These are phyloP conservation scores for Ichthyophthirius multifiliis DNA, from an alignment of 169 alveolate species.

Conservation along the genomic window DNA sequence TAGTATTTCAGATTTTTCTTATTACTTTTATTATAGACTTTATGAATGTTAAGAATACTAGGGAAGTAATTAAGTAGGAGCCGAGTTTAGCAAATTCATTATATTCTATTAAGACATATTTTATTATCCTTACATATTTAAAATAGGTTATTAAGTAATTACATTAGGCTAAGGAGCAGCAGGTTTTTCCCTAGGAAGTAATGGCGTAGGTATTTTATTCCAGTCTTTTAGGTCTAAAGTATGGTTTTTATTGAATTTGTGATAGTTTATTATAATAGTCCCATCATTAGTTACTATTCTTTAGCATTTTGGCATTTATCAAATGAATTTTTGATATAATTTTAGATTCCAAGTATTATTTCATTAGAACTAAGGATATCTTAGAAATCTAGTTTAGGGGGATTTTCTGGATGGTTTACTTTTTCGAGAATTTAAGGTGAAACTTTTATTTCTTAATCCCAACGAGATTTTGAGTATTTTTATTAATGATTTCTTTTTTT, in stretches of 20 bases:
- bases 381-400: not conserved
- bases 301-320: conserved; percentile 8
- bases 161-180: not conserved
- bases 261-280: not conserved
- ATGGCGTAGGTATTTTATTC: not conserved
- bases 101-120: no score
- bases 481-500: not conserved
- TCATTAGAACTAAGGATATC: not conserved
- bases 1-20: not conserved
- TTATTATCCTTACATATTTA: not conserved
- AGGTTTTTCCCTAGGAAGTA: conserved; percentile 1
- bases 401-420: not conserved
- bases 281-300: not conserved
- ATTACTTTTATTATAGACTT: not conserved
- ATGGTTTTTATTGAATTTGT: not conserved
- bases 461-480: not conserved
- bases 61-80: no score
- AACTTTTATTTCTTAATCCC: not conserved
- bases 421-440: not conserved
- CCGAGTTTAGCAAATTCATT: no score
- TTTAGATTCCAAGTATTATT: not conserved
- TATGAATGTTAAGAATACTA: no score
- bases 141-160: no score
- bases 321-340: not conserved
- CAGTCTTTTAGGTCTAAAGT: not conserved